phyloP scores from a whole-genome alignment of 306 rosid genomes.

The Prunus campanulata region DNA sequence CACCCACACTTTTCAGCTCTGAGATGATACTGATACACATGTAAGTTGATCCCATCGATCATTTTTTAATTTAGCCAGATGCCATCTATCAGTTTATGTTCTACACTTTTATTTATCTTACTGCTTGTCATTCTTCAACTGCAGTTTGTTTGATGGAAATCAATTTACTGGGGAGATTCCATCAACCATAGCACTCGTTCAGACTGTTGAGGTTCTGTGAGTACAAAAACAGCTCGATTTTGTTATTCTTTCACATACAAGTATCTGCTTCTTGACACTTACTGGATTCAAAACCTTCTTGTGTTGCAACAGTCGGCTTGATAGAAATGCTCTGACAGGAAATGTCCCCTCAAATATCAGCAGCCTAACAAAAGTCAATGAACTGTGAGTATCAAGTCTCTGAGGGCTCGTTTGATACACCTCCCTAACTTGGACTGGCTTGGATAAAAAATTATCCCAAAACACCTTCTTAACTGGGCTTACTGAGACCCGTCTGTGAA shows the following conservation, averaged over 20 bases:
- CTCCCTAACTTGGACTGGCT: too few relatives aligned
- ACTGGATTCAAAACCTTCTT: constrained; percentile 11
- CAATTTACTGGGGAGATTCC: constrained; percentile 61
- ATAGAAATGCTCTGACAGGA: constrained; percentile 72
- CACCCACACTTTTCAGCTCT: constrained; percentile 63
- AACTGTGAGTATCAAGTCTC: constrained; percentile 58
- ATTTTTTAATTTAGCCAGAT: not conserved
- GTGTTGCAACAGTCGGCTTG: constrained; percentile 76
- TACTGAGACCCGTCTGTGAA: too few relatives aligned
- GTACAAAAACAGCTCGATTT: constrained; percentile 37
- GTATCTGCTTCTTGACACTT: constrained; percentile 10
- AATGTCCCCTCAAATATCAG: constrained; percentile 63
- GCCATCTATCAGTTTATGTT: not conserved
- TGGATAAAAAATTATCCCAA: too few relatives aligned
- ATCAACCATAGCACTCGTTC: constrained; percentile 62
- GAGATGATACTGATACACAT: constrained; percentile 74
- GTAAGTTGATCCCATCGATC: constrained; percentile 44
- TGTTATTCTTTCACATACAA: not conserved
- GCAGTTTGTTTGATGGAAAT: constrained; percentile 86
- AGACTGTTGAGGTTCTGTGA: constrained; percentile 93
- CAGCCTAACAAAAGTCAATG: constrained; percentile 58
- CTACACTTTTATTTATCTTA: constrained; percentile 7
- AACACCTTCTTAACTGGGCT: too few relatives aligned
- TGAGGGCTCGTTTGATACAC: too few relatives aligned
- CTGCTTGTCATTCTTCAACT: constrained; percentile 4